These are phyloP conservation scores for Globisporangium heterothallicum DNA, from an alignment of 352 stramenopile species.

Conservation along the genomic window DNA sequence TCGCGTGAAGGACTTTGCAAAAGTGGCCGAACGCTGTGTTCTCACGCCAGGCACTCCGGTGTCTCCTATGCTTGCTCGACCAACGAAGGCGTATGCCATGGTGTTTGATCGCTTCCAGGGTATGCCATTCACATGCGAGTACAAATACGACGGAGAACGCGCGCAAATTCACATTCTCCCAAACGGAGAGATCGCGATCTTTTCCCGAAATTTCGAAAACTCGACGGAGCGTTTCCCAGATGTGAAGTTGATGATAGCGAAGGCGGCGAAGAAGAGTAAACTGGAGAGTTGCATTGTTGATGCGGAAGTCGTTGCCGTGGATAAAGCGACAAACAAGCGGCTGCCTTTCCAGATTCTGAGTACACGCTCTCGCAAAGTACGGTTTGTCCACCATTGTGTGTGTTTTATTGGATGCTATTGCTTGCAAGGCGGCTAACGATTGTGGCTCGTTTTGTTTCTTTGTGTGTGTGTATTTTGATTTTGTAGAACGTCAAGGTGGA, in stretches of 20 bases:
- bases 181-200: slow-evolving; percentile 92
- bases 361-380: slow-evolving; percentile 93
- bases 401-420: too few species aligned
- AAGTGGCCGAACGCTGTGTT: slow-evolving; percentile 76
- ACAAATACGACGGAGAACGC: slow-evolving; percentile 99
- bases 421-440: too few species aligned
- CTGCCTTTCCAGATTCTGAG: slow-evolving; percentile 99
- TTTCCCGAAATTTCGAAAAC: slow-evolving; percentile 98
- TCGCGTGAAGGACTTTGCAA: slow-evolving; percentile 45
- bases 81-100: slow-evolving; percentile 94
- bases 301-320: slow-evolving; percentile 98
- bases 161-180: slow-evolving; percentile 93
- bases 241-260: slow-evolving; percentile 69
- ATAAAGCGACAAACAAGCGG: slow-evolving; percentile 93
- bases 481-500: slow-evolving; percentile 70
- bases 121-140: slow-evolving; percentile 97
- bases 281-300: slow-evolving; percentile 94
- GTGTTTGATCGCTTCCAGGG: slow-evolving; percentile 96
- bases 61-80: slow-evolving; percentile 98
- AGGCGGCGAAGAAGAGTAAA: slow-evolving; percentile 41
- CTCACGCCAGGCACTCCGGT: slow-evolving; percentile 96
- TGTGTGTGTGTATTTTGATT: slow-evolving; percentile 4
- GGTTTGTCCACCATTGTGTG: background rate
- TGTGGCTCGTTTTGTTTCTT: slow-evolving; percentile 5
- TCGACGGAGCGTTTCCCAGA: slow-evolving; percentile 96